Evolutionary conservation across 768 basidiomycete species (phyloP).

Genomic region (Auriscalpium orientale): DNA sequence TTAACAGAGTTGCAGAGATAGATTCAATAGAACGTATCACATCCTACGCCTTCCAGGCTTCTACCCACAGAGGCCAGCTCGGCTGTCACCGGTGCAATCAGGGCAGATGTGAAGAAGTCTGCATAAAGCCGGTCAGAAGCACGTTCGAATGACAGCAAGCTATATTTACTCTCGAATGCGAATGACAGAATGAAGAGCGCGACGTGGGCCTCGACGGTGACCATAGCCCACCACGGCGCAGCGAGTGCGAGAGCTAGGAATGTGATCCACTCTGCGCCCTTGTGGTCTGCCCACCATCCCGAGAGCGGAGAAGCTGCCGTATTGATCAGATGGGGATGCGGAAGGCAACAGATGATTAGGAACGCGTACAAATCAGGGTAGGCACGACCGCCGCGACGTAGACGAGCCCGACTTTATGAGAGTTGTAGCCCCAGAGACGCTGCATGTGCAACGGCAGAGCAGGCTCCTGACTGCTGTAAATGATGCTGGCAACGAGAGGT

Average conservation of each 20-base stretch:
- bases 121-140: not conserved
- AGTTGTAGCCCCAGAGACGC: slow-evolving; percentile 23
- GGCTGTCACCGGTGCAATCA: slow-evolving; percentile 53
- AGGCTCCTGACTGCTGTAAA: slow-evolving; percentile 25
- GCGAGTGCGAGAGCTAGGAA: slow-evolving; percentile 39
- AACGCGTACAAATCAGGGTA: slow-evolving; percentile 51
- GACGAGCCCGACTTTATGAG: slow-evolving; percentile 52
- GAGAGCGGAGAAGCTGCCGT: slow-evolving; percentile 45
- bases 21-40: slow-evolving; percentile 29
- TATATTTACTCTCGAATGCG: slow-evolving; percentile 42
- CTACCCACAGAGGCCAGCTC: slow-evolving; percentile 59
- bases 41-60: slow-evolving; percentile 57
- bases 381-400: slow-evolving; percentile 60
- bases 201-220: slow-evolving; percentile 40
- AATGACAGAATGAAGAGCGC: slow-evolving; percentile 41
- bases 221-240: slow-evolving; percentile 56
- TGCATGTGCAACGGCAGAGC: slow-evolving; percentile 30
- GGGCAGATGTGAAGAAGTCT: slow-evolving; percentile 59
- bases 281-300: slow-evolving; percentile 51
- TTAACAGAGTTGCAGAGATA: not conserved
- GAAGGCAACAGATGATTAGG: not conserved
- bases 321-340: not conserved
- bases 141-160: not conserved
- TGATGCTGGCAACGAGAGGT: slow-evolving; percentile 12
- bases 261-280: slow-evolving; percentile 50